These are phyloP conservation scores for Stephania yunnanensis DNA, from an alignment of 164 flowering plant genomes.

Conservation along the genomic window DNA sequence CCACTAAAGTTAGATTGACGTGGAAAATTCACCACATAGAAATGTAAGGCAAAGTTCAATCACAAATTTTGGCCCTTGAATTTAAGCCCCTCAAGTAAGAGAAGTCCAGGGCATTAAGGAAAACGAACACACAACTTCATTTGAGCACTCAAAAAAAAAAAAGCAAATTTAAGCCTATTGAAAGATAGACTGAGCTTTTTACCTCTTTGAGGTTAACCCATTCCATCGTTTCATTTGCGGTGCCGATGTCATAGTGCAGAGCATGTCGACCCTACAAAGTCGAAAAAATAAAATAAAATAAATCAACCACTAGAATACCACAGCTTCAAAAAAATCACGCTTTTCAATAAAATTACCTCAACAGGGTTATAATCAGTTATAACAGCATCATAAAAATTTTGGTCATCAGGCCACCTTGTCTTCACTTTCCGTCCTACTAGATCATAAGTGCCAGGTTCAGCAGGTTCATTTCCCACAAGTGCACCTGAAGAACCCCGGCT, in stretches of 20 bases:
- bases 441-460: conserved; percentile 43
- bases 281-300: conserved; percentile 4
- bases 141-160: no score
- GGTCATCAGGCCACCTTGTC: conserved; percentile 97
- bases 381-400: conserved; percentile 89
- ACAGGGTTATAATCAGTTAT: conserved; percentile 63
- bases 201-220: conserved; percentile 62
- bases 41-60: no score
- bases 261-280: conserved; percentile 48
- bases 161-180: not conserved
- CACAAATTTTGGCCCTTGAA: no score
- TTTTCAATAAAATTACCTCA: conserved; percentile 41
- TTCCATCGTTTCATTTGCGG: conserved; percentile 43
- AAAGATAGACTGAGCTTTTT: not conserved
- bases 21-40: no score
- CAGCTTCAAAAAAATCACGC: no score
- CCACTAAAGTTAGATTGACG: no score
- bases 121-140: no score
- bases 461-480: conserved; percentile 39
- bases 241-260: conserved; percentile 45
- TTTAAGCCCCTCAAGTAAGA: no score
- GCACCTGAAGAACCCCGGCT: conserved; percentile 48
- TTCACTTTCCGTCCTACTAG: conserved; percentile 77
- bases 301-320: not conserved
- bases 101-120: no score